A percentile compares a stretch with the other conserved stretches of the same genome.
These are phyloP conservation scores for Millerozyma acaciae DNA, from an alignment of 805 yeast species.

Conservation along the genomic window DNA sequence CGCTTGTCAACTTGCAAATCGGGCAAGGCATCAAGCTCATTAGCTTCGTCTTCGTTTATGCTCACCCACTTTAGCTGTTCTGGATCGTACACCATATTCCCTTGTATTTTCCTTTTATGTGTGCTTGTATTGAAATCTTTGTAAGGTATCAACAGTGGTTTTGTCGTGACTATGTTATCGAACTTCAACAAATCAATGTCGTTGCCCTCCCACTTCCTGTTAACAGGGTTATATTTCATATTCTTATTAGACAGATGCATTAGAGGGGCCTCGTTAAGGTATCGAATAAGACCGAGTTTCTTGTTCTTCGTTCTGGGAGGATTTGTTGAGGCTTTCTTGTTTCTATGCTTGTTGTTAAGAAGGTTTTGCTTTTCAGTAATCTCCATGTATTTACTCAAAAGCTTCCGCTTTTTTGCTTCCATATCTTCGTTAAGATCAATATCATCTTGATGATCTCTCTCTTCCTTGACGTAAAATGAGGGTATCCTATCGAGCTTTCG, in stretches of 20 bases:
- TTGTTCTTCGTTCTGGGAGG: conserved; percentile 12
- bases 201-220: conserved; percentile 62
- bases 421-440: conserved; percentile 2
- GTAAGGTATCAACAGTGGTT: conserved; percentile 36
- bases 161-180: conserved; percentile 31
- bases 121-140: conserved; percentile 20
- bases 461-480: conserved; percentile 29
- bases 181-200: conserved; percentile 53
- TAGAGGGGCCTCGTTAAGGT: conserved; percentile 20
- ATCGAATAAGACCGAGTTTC: conserved; percentile 29
- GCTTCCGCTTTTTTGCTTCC: conserved; percentile 20
- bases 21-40: conserved; percentile 44
- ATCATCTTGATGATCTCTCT: conserved; percentile 1
- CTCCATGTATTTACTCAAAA: conserved; percentile 31
- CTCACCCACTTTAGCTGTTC: conserved; percentile 59
- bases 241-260: conserved; percentile 12
- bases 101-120: conserved; percentile 11
- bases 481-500: conserved; percentile 39
- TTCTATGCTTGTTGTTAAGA: conserved; percentile 6
- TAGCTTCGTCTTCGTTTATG: conserved; percentile 33
- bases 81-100: conserved; percentile 58
- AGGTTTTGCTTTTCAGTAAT: conserved; percentile 17
- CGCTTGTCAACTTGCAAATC: conserved; percentile 2
- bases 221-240: conserved; percentile 54
- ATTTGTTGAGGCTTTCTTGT: conserved; percentile 2